Conservation (phyloP, 192 early-diverging fungal genomes). For the Mortierella hygrophila region DNA sequence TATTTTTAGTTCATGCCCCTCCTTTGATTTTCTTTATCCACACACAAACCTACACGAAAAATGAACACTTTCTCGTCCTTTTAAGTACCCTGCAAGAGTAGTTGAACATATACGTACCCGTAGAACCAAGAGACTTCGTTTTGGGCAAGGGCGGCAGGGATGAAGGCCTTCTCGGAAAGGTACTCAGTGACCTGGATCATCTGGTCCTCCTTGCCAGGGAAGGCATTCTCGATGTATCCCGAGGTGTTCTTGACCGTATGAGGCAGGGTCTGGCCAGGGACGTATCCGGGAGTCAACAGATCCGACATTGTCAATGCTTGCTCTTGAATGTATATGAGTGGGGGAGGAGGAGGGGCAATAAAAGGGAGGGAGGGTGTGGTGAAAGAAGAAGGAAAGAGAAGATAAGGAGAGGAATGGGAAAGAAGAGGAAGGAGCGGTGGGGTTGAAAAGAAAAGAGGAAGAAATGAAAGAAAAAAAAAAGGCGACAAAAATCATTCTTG, state of each 20-base stretch:
- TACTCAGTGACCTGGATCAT: conserved; percentile 87
- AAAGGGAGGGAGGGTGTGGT: neutral
- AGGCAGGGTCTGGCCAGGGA: conserved; percentile 31
- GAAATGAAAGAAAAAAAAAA: too few species aligned
- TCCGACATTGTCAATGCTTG: conserved; percentile 16
- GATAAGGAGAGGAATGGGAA: neutral
- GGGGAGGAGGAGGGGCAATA: neutral
- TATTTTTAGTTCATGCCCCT: neutral
- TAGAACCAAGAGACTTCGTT: conserved; percentile 98
- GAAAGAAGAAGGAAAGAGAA: neutral
- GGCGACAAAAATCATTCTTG: too few species aligned
- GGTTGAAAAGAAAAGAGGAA: neutral
- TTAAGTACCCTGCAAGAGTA: neutral
- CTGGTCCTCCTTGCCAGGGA: conserved; percentile 94
- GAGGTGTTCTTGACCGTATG: conserved; percentile 58
- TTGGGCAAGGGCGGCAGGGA: conserved; percentile 90
- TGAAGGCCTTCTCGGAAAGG: conserved; percentile 88
- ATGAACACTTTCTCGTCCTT: neutral
- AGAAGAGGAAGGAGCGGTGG: neutral
- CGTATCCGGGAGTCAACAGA: conserved; percentile 18
- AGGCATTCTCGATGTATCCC: conserved; percentile 88
- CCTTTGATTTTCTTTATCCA: neutral
- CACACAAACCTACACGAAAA: neutral
- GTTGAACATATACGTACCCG: conserved; percentile 65
- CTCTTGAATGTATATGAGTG: neutral